Percentiles rank a stretch among this genome's conserved stretches.
Evolutionary conservation across 345 rosid genomes (phyloP).

Genomic region (Camelina neglecta): DNA sequence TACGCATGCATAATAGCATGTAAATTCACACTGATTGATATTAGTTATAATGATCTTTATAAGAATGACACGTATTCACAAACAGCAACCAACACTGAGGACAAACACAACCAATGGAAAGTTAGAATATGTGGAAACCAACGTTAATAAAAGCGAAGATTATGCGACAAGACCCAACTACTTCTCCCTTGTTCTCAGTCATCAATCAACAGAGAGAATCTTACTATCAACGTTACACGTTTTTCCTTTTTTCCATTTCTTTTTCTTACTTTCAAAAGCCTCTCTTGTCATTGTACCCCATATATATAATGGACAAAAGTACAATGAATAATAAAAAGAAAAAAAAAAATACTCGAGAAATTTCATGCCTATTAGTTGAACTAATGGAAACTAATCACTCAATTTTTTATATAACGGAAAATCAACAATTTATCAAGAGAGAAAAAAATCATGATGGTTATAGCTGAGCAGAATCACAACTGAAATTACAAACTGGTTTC

Average conservation of each 20-base stretch:
- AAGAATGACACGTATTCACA: constrained; percentile 29
- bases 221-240: constrained; percentile 39
- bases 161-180: constrained; percentile 47
- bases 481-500: constrained; percentile 19
- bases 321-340: not conserved
- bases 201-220: constrained; percentile 42
- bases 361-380: constrained; percentile 7
- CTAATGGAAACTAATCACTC: not conserved
- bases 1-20: constrained; percentile 21
- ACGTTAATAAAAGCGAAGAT: constrained; percentile 41
- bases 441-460: constrained; percentile 2
- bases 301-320: constrained; percentile 1
- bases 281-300: constrained; percentile 30
- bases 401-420: not conserved
- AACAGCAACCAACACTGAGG: constrained; percentile 29
- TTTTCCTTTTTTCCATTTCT: constrained; percentile 14
- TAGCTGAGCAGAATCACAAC: constrained; percentile 5
- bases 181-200: constrained; percentile 35
- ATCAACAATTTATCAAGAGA: not conserved
- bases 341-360: not conserved
- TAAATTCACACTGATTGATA: not conserved
- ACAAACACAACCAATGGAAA: constrained; percentile 29
- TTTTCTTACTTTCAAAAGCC: constrained; percentile 28
- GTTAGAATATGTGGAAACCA: constrained; percentile 36
- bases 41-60: not conserved